Conservation (phyloP, 2,329 filamentous ascomycete genomes). For the Sporothrix brasiliensis region DNA sequence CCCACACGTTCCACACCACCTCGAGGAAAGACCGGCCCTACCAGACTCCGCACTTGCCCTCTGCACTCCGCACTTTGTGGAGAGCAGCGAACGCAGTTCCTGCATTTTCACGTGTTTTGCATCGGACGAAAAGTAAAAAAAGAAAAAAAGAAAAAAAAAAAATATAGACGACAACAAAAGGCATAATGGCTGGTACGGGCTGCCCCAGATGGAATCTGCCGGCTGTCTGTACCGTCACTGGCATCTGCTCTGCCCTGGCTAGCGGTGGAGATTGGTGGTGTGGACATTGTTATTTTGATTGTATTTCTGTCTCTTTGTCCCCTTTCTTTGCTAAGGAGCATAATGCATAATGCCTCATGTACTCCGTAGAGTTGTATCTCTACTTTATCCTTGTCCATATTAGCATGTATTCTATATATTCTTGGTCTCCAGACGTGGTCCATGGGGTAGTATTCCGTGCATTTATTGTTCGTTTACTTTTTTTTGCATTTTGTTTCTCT, state of each 20-base stretch:
- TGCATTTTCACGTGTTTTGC: constrained; percentile 21
- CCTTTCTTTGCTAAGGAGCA: neutral
- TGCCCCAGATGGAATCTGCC: constrained; percentile 8
- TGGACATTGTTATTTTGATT: neutral
- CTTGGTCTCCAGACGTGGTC: neutral
- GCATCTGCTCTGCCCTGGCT: constrained; percentile 2
- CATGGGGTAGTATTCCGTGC: neutral
- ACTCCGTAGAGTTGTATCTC: constrained; percentile 1
- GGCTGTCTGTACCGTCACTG: neutral
- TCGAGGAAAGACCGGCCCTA: constrained; percentile 14
- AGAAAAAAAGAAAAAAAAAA: too few species aligned
- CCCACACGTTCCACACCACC: constrained; percentile 24
- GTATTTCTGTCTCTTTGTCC: neutral
- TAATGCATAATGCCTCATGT: constrained; percentile 14
- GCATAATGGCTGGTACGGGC: neutral
- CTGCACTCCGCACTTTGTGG: neutral
- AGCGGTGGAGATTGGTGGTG: neutral
- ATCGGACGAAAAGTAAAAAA: neutral
- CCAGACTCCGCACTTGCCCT: constrained; percentile 8
- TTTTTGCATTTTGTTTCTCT: neutral
- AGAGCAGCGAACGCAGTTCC: neutral
- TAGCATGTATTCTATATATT: neutral
- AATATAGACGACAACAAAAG: neutral
- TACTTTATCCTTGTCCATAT: constrained; percentile 5
- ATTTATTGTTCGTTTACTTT: neutral